These are phyloP conservation scores for Candida gigantensis DNA, from an alignment of 1,139 yeast genomes.

Conservation along the genomic window DNA sequence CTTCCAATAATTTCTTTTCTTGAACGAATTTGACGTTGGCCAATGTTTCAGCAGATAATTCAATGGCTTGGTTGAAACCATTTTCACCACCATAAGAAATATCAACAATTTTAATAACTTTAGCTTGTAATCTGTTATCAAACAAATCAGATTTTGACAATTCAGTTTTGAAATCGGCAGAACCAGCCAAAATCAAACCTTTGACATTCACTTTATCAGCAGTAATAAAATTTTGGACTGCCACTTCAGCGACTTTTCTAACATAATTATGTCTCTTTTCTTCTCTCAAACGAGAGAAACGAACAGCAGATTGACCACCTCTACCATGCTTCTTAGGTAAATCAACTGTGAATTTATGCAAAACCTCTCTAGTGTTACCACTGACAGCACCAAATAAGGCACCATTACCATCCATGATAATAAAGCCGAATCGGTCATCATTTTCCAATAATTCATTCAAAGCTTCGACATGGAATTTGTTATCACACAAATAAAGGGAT, in stretches of 20 bases:
- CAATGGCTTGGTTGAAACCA: slow-evolving; percentile 98
- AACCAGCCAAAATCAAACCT: slow-evolving; percentile 95
- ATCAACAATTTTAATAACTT: slow-evolving; percentile 90
- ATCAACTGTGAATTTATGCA: slow-evolving; percentile 96
- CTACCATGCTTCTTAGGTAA: slow-evolving; percentile 99
- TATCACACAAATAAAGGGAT: slow-evolving; percentile 91
- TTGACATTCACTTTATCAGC: slow-evolving; percentile 90
- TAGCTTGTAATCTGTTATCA: slow-evolving; percentile 83
- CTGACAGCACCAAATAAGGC: slow-evolving; percentile 93
- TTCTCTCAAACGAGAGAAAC: slow-evolving; percentile 98
- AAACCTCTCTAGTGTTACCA: slow-evolving; percentile 94
- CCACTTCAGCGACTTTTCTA: slow-evolving; percentile 96
- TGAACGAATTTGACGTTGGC: slow-evolving; percentile 97
- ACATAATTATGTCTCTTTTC: slow-evolving; percentile 98
- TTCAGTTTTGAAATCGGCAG: slow-evolving; percentile 97
- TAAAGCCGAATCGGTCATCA: slow-evolving; percentile 95
- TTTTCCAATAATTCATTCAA: slow-evolving; percentile 89
- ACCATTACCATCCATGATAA: slow-evolving; percentile 99
- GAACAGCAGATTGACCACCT: slow-evolving; percentile 99
- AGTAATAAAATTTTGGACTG: slow-evolving; percentile 94
- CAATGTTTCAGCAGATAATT: slow-evolving; percentile 92
- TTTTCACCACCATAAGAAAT: slow-evolving; percentile 98
- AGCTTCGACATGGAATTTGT: slow-evolving; percentile 97
- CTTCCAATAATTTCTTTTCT: slow-evolving; percentile 91
- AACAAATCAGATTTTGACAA: slow-evolving; percentile 89